Evolutionary conservation across 1,139 yeast genomes (phyloP).

Genomic region (Sugiyamaella paludigena): DNA sequence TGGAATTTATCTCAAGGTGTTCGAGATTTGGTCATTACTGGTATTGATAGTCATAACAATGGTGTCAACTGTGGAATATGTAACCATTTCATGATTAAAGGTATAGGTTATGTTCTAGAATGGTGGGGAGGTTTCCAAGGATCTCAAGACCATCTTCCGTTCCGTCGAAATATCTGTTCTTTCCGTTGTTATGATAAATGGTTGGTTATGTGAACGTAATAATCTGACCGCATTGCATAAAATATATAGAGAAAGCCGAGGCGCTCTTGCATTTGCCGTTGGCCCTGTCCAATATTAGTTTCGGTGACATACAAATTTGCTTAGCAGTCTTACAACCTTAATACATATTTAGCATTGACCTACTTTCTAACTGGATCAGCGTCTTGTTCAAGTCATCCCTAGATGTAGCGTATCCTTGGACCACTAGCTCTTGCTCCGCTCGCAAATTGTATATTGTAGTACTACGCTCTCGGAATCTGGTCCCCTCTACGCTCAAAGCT

Average conservation of each 20-base stretch:
- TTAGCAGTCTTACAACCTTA: not conserved
- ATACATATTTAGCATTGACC: not conserved
- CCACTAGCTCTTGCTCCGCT: constrained; percentile 4
- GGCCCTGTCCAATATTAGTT: no score
- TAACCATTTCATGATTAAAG: constrained; percentile 43
- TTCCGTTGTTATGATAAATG: constrained; percentile 25
- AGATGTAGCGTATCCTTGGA: no score
- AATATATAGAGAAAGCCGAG: no score
- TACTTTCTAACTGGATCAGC: not conserved
- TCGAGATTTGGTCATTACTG: constrained; percentile 18
- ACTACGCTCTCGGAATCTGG: not conserved
- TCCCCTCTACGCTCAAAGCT: not conserved
- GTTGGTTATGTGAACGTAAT: constrained; percentile 16
- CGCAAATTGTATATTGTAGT: not conserved
- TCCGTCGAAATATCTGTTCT: constrained; percentile 26
- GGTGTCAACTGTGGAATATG: constrained; percentile 55
- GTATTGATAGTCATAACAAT: constrained; percentile 37
- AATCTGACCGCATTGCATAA: no score
- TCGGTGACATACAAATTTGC: no score
- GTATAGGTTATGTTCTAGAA: constrained; percentile 54
- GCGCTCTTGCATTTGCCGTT: no score
- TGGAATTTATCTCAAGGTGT: constrained; percentile 20
- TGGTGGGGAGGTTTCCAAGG: constrained; percentile 52
- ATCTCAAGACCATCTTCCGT: constrained; percentile 17
- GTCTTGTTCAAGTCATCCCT: not conserved